Conservation (phyloP, 805 yeast species). For the Nakazawaea siamensis region DNA sequence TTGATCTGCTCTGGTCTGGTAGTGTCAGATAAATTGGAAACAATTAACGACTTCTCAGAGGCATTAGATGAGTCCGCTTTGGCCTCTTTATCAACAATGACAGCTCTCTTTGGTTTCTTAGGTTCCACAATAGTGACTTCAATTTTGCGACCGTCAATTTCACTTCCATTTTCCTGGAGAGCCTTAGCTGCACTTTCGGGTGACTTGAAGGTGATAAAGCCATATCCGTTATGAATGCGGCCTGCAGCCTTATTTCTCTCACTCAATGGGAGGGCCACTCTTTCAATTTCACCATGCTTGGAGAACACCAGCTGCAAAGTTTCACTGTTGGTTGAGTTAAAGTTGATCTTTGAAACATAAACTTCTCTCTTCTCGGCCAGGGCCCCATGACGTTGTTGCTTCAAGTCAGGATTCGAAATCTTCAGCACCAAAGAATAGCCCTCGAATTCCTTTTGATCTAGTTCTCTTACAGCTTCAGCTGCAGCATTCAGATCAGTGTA, state of each 20-base stretch:
- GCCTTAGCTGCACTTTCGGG: slow-evolving; percentile 40
- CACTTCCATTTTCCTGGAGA: slow-evolving; percentile 30
- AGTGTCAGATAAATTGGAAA: slow-evolving; percentile 26
- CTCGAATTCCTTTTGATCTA: slow-evolving; percentile 30
- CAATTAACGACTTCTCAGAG: slow-evolving; percentile 16
- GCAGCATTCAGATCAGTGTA: slow-evolving; percentile 36
- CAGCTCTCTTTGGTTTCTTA: slow-evolving; percentile 16
- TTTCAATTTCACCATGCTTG: slow-evolving; percentile 44
- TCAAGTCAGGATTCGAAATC: slow-evolving; percentile 50
- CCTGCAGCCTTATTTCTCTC: slow-evolving; percentile 23
- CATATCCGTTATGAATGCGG: slow-evolving; percentile 51
- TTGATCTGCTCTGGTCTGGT: slow-evolving; percentile 27
- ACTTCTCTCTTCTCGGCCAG: slow-evolving; percentile 50
- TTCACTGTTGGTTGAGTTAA: slow-evolving; percentile 29
- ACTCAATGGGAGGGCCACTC: slow-evolving; percentile 30
- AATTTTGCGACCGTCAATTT: background rate
- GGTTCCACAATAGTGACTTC: background rate
- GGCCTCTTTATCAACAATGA: slow-evolving; percentile 2
- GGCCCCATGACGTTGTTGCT: slow-evolving; percentile 24
- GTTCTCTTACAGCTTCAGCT: slow-evolving; percentile 26
- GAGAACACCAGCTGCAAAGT: slow-evolving; percentile 33
- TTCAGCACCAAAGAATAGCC: slow-evolving; percentile 45
- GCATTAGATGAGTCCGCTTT: slow-evolving; percentile 10
- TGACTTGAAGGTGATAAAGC: slow-evolving; percentile 44
- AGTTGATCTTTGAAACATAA: slow-evolving; percentile 44